Conservation (phyloP, 225 moss, liverwort and hornwort species). For the Neckera pumila region DNA sequence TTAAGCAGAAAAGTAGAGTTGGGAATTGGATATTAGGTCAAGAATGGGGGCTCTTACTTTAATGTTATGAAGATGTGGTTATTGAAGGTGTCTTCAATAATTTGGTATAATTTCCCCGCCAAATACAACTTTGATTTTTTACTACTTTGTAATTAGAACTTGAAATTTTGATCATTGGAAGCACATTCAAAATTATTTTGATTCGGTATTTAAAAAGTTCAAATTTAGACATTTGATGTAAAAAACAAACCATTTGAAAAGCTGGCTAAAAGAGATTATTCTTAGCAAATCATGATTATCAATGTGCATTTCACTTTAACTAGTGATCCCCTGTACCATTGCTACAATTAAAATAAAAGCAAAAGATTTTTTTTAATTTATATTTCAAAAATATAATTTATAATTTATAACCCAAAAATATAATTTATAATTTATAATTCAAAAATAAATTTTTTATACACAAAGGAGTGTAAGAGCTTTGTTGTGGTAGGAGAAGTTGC, state of each 20-base stretch:
- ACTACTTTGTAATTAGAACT: background rate
- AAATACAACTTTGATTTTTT: background rate
- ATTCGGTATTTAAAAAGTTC: rapidly evolving
- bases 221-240: background rate
- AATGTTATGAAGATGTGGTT: background rate
- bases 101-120: rapidly evolving
- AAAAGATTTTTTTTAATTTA: too few relatives aligned
- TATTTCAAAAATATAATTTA: too few relatives aligned
- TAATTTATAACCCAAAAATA: too few relatives aligned
- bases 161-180: background rate
- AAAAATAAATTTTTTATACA: too few relatives aligned
- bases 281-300: background rate
- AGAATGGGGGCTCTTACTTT: rapidly evolving
- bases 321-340: too few relatives aligned
- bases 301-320: too few relatives aligned
- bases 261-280: too few relatives aligned
- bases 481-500: too few relatives aligned
- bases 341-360: too few relatives aligned
- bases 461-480: too few relatives aligned
- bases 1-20: background rate
- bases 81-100: background rate
- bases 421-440: too few relatives aligned
- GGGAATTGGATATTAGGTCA: background rate
- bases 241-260: background rate
- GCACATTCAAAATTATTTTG: background rate